Evolutionary conservation across 306 rosid species (phyloP), one percentile per base, ranked within the genome.

Genomic region (Sechiopsis laciniata): DNA sequence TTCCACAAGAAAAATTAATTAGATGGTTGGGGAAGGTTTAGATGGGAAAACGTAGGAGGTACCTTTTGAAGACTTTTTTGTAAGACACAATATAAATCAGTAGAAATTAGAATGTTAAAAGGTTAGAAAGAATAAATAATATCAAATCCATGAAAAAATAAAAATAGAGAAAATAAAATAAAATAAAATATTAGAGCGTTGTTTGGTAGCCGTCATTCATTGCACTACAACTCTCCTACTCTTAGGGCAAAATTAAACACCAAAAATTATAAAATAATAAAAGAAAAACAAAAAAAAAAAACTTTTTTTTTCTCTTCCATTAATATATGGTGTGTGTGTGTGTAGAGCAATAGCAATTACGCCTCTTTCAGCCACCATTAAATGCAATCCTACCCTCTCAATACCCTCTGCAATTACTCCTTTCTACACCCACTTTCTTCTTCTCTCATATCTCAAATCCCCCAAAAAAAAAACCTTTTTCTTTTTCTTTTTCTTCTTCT

Each of bases 301-400:
- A 62, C 2, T 59, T 1, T 55, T 3, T 26, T 26, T 55, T 37
- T 40, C 57, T 59, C 83, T 77, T 79, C 70, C 69, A 21, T 54
- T 54, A 54, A 55, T 76, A 77, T 74, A 79, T 81, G 48, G 48
- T 42, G 48, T 74, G 51, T 83, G 0, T n/a, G n/a, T 40, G 57
- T 74, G 51, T 83, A 1, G 45, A 12, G 89, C 89, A 88, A 84
- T 86, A 11, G 88, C 91, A 90, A 84, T 87, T 88, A 91, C 88
- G 85, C 87, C 91, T 58, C 80, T 78, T 85, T 82, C 82, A 48
- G 61, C 78, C 91, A 76, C 91, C 91, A 95, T 91, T 95, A 66
- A 95, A 89, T 95, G 97, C 99, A 83, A 77, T 91, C 80, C 95
- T 95, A 95, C 90, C 94, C 91, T 94, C 98, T 87, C 97, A 84